These are phyloP conservation scores for Neofusicoccum kwambonambiense DNA, from an alignment of 2,329 filamentous ascomycete genomes.

Conservation along the genomic window DNA sequence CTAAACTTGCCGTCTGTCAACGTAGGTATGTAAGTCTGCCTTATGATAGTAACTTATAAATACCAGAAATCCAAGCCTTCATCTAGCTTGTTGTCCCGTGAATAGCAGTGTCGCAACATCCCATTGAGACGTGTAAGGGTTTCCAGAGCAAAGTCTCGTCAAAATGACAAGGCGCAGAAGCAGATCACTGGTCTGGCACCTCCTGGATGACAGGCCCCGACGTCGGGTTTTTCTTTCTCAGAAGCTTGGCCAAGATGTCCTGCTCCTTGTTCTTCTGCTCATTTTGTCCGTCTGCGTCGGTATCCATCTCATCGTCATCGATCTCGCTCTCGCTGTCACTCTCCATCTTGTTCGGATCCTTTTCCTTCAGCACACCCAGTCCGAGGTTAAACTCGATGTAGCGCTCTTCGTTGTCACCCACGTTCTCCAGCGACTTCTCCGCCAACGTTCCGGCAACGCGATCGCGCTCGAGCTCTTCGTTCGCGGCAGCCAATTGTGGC, in stretches of 20 bases:
- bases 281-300: conserved; percentile 7
- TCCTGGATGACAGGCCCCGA: conserved; percentile 31
- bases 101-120: no score
- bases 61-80: not conserved
- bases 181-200: conserved; percentile 24
- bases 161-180: not conserved
- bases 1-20: not conserved
- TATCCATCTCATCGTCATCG: conserved; percentile 23
- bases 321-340: conserved; percentile 25
- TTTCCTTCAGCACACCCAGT: conserved; percentile 46
- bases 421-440: conserved; percentile 36
- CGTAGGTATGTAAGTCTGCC: not conserved
- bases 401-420: conserved; percentile 29
- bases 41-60: not conserved
- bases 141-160: no score
- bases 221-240: conserved; percentile 31
- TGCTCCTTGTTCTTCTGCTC: conserved; percentile 23
- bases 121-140: no score
- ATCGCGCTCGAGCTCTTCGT: conserved; percentile 43
- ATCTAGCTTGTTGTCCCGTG: not conserved
- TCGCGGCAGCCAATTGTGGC: conserved; percentile 44
- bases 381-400: conserved; percentile 49
- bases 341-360: conserved; percentile 29
- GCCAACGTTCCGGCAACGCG: conserved; percentile 39
- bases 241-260: conserved; percentile 37